Evolutionary conservation across 768 basidiomycete species (phyloP), one percentile per base, ranked within the genome.

Genomic region (Hericium rajendrae): DNA sequence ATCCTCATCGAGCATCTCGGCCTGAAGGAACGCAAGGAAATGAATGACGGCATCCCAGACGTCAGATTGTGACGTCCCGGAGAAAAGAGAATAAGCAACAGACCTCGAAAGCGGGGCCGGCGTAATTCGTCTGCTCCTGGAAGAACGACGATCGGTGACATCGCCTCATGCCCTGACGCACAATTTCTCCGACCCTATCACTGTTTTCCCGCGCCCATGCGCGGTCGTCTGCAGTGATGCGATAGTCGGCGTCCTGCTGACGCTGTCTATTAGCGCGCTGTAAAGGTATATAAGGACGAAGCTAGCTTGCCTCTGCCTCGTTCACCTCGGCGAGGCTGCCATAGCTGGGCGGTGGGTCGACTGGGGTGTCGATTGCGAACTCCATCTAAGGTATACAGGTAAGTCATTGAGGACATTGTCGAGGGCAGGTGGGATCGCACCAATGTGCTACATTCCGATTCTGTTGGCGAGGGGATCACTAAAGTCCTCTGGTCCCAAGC

Each of bases 381-480:
- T 51, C 24, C 20, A 51, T n/a, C 43, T 46, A 26, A 2, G 24
- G 24, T 9, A 18, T 24, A 37, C 18, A 24, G 18, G 49, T 51
- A 8, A 51, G 49, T 10, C 49, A 28, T 10, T 16, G 10, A 10
- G 11, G 18, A 22, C 28, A 10, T 24, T 3, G 11, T 18, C 20
- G 2, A 18, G 49, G 20, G 16, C 32, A 2, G n/a, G 37, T 50
- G 51, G 20, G 37, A 39, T 46, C 65, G 43, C 53, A 70, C 69
- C 51, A 70, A 56, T 20, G 69, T 70, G 57, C 66, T 69, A 26
- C 65, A 65, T 55, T 70, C 69, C 12, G 69, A 70, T 20, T 66
- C 53, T 3, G 60, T 37, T 2, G 53, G 18, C 38, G 64, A 67
- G 12, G 64, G 60, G 3, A 53, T 40, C 51, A 61, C 62, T 16